A percentile compares a stretch with the other conserved stretches of the same genome.
These are phyloP conservation scores for Penicillium chermesinum DNA, from an alignment of 495 filamentous ascomycete genomes.

Conservation along the genomic window DNA sequence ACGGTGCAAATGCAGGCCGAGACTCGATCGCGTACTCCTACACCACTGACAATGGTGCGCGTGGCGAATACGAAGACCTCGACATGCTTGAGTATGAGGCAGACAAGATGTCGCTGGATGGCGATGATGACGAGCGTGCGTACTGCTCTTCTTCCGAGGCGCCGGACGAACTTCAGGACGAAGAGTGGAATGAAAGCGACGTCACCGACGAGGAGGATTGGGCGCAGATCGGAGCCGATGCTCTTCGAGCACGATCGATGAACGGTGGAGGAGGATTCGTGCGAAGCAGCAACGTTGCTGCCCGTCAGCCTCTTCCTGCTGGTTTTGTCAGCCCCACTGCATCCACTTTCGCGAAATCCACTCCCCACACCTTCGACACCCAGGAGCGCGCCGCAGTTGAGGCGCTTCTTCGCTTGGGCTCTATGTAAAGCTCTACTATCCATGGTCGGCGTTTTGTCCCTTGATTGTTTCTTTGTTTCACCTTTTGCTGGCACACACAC, in stretches of 20 bases:
- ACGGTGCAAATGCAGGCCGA: slow-evolving; percentile 54
- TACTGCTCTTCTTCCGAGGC: slow-evolving; percentile 70
- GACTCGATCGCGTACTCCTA: slow-evolving; percentile 72
- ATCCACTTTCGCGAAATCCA: slow-evolving; percentile 34
- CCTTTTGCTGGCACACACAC: slow-evolving; percentile 9
- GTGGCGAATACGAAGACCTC: slow-evolving; percentile 38
- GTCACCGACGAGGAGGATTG: slow-evolving; percentile 97
- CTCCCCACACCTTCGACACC: slow-evolving; percentile 33
- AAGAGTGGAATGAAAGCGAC: slow-evolving; percentile 68
- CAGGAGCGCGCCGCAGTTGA: slow-evolving; percentile 79
- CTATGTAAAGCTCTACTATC: slow-evolving; percentile 60
- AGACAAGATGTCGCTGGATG: slow-evolving; percentile 94
- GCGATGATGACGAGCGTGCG: slow-evolving; percentile 47
- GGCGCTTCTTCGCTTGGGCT: slow-evolving; percentile 77
- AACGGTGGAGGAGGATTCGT: slow-evolving; percentile 34
- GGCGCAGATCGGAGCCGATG: slow-evolving; percentile 82
- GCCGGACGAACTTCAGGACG: slow-evolving; percentile 58
- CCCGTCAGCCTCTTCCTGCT: slow-evolving; percentile 32
- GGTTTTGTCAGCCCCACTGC: slow-evolving; percentile 37
- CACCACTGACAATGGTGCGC: slow-evolving; percentile 42
- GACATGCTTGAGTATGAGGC: slow-evolving; percentile 80
- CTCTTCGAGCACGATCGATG: slow-evolving; percentile 69
- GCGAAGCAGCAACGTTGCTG: slow-evolving; percentile 20
- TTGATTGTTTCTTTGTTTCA: slow-evolving; percentile 10
- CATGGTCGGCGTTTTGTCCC: slow-evolving; percentile 25